Base-by-base conservation (phyloP, 768 basidiomycete genomes). In the Leccinum longicurvipes region DNA sequence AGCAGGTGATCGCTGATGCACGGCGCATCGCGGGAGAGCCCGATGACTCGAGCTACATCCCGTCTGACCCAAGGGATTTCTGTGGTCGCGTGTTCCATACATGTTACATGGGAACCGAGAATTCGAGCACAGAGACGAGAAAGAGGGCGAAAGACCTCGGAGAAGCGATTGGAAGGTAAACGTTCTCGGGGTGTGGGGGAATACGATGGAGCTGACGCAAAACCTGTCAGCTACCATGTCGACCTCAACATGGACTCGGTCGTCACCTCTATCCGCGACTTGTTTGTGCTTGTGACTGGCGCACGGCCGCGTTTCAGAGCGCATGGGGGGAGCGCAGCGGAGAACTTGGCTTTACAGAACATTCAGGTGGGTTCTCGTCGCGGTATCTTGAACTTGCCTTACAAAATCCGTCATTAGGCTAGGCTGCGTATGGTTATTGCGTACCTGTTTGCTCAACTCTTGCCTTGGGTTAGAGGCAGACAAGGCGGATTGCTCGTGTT, bases 21-120 rank as follows among this genome's bases (percentile, higher is more conserved):
- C 79, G 94, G 27, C 82, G 95, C 44, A 94, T 99, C 55, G 82
- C 80, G 0, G 93, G 95, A 4, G 92, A 96, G 67, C 79, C 87
- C 0, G 85, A 85, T 52, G 85, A 82, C 56, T 96, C 95, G 2
- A 73, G 73, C 2, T 98, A 98, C 67, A 64, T 93, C 25, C 96
- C 97, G 1, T 79, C 82, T 0, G 94, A 99, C 69, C 84, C 95
- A 0, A 82, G 79, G 46, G 97, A 98, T 67, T 93, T 98, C 63
- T 84, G 85, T 25, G 79, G 77, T 51, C 80, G 93, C 24, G 86
- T 98, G 52, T 96, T 99, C 77, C 95, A 98, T 71, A 96, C 95
- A 0, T 97, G 93, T 72, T 99, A 96, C 73, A 98, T 99, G 97
- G 96, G 96, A 6, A 99, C 97, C 0, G 91, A 94, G 71, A 95